Base-by-base conservation (phyloP, 176 grass and related monocot genomes). In the Stipa capillata region DNA sequence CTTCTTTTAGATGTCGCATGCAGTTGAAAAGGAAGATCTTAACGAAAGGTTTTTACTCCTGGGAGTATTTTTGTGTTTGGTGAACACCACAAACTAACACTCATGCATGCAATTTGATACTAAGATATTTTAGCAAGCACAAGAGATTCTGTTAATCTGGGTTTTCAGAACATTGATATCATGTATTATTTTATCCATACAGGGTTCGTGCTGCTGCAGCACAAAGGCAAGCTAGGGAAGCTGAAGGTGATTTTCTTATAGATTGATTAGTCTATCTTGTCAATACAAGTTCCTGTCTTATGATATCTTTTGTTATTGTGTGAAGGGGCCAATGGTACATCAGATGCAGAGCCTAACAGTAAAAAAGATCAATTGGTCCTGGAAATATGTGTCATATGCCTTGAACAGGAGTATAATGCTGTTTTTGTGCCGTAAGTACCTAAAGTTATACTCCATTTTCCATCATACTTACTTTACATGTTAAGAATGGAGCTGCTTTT, bases 361-460 rank as follows among this genome's bases (percentile, higher is more conserved):
- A 97, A 89, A 67, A 95, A 87, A 37, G 92, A 99, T 75, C 81
- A 86, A 27, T 79, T 93, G 71, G 70, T 82, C 36, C 76, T 93
- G 35, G 96, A 95, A 71, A 99, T 99, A 83, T 99, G 96, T 79
- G 92, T 95, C 40, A 99, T 99, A 86, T 99, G 96, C 86, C 96
- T 99, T 79, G 96, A 99, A 83, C 92, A 99, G 64, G 96, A 99
- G 72, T 99, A 95, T 32, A 99, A 99, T 86, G 88, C 90, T 84
- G 92, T 93, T 99, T 95, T 99, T 91, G 90, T 99, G 71, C 92
- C 96, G 96, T 99, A 93, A 99, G 92, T 85, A 82, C 82, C 45
- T 31, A 75, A 67, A 36, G 52, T 47, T 77, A 33, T 27, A 16
- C 41, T 45, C 59, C 16, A 14, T 44, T 64, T 73, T 8, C 63